phyloP scores from a whole-genome alignment of 2,329 filamentous ascomycete species.

The Pestalotiopsis sp. region DNA sequence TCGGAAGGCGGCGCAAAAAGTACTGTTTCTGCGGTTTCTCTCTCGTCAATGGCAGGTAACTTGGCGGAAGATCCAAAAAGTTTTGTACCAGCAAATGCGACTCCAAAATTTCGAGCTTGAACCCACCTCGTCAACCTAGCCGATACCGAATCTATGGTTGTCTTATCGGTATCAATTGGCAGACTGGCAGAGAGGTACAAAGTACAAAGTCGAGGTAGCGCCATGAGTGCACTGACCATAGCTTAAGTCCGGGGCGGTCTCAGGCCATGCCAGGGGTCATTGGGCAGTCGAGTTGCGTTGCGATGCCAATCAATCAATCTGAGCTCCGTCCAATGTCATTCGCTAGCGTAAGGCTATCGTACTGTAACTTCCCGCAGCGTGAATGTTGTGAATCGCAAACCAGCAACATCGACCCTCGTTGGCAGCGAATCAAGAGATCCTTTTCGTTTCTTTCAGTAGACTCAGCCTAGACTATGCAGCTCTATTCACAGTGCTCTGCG shows the following conservation, averaged over 20 bases:
- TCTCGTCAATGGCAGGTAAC: neutral
- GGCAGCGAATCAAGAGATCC: neutral
- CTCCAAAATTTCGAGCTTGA: conserved; percentile 5
- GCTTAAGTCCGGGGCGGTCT: conserved; percentile 4
- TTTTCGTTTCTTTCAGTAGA: neutral
- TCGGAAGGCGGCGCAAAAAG: no score
- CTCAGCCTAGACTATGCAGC: neutral
- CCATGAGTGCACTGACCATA: conserved; percentile 5
- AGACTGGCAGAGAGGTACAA: neutral
- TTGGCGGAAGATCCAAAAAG: conserved; percentile 1
- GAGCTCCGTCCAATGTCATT: conserved; percentile 5
- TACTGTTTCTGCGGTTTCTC: neutral
- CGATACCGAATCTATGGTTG: neutral
- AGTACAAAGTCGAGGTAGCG: neutral
- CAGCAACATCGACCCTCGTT: neutral
- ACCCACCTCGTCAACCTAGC: neutral
- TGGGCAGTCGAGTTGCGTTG: neutral
- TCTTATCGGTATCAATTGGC: neutral
- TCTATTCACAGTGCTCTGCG: neutral
- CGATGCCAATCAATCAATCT: neutral
- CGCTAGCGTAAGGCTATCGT: conserved; percentile 18
- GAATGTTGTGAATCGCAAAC: neutral
- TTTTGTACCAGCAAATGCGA: conserved; percentile 1
- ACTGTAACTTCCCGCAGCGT: conserved; percentile 5
- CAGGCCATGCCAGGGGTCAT: neutral